Base-by-base conservation (phyloP, 1,284 basidiomycete genomes). In the Schizophyllum commune region DNA sequence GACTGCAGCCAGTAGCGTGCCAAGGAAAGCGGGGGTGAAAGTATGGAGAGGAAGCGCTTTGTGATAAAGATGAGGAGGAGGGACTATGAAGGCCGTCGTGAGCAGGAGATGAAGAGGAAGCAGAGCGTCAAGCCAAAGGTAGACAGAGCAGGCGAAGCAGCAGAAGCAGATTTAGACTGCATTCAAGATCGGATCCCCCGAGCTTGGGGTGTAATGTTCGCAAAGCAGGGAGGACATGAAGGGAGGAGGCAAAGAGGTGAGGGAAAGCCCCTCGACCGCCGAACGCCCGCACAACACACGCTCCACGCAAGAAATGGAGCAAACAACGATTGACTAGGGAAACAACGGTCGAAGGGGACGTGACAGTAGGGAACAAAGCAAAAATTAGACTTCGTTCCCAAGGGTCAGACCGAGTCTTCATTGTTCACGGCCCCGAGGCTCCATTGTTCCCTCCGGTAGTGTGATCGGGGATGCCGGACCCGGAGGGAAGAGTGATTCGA, bases 401-500 rank as follows among this genome's bases (percentile, higher is more conserved):
- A 47, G 39, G n/a, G 13, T 17, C 39, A 47, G 17, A 3, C 17
- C 39, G 17, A 47, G 9, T 17, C 9, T 47, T 17, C 39, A 47
- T 47, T 47, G 39, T 47, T 47, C 39, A 47, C 9, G 39, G 17
- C 39, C 13, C 39, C 39, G 39, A 47, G 9, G 39, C 17, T 47
- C 39, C 39, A 47, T 47, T 47, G 39, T 47, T 47, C 39, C 17
- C 39, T 11, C 39, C 39, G 39, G 39, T 13, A 17, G n/a, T 34
- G 60, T 34, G 60, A 34, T 22, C 33, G 47, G n/a, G 55, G 58
- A 52, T 57, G 20, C 51, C 56, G 39, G 58, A 32, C 7, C 58
- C 53, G 21, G 58, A 58, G 47, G 55, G 5, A 9, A 65, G 60
- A 22, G 62, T 61, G 13, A 63, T 52, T n/a, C 62, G 64, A 27